Evolutionary conservation across 345 rosid species (phyloP), one percentile per base, ranked within the genome.

Genomic region (Lumnitzera littorea): DNA sequence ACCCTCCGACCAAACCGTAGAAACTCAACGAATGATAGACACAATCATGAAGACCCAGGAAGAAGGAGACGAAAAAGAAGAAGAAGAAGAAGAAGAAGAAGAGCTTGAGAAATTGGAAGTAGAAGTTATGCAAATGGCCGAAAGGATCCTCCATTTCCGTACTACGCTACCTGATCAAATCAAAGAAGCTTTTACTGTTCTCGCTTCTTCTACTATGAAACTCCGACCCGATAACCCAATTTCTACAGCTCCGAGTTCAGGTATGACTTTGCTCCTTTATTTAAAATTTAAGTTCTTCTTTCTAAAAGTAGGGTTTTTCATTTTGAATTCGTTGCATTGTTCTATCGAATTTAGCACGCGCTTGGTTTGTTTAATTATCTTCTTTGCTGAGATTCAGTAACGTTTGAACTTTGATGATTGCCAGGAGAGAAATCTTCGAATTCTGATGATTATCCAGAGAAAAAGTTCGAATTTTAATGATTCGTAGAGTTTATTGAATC

Each of bases 81-180:
- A 24, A n/a, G n/a, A n/a, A n/a, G n/a, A n/a, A 51, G 51, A 54
- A 13, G 24, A 43, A 51, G 60, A 24, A 51, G 59, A 54, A 17
- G 66, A 63, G 31, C 50, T 63, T 20, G 52, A 53, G 48, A 53
- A 47, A n/a, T 55, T 63, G 66, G 58, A 63, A 13, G 24, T 46
- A 3, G 58, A 53, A 0, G 66, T 63, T 57, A 43, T 47, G 53
- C 43, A 15, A 24, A 63, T 63, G 66, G 59, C 59, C 52, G 67
- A 63, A n/a, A 63, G 24, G 52, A 54, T 63, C 60, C 67, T 55
- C 67, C 59, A 55, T 48, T 27, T 46, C 60, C 67, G 67, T 24
- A 15, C 50, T 23, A 55, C 4, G 48, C 67, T 63, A 36, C 67
- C 60, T 46, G 46, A 53, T n/a, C 67, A 63, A 60, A 60, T 63